Conservation (phyloP, 2,329 filamentous ascomycete genomes). For the Aspergillus awamori region DNA sequence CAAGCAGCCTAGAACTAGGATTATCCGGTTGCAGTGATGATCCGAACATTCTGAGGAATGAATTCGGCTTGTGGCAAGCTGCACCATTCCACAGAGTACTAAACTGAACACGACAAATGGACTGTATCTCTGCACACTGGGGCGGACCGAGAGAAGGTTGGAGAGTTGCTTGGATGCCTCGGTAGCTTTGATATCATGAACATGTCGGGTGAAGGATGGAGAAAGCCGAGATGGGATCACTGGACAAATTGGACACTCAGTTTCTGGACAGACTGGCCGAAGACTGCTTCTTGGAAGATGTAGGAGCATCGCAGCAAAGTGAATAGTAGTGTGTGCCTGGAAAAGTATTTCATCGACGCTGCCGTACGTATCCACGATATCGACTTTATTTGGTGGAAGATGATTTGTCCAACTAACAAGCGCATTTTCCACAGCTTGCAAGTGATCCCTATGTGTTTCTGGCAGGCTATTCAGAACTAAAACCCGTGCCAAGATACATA, state of each 20-base stretch:
- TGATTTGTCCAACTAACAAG: conserved; percentile 76
- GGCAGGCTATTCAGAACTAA: conserved; percentile 52
- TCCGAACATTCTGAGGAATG: conserved; percentile 43
- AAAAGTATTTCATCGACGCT: conserved; percentile 68
- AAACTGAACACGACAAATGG: conserved; percentile 36
- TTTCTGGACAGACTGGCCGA: conserved; percentile 29
- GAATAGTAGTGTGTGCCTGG: conserved; percentile 42
- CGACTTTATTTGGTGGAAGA: conserved; percentile 69
- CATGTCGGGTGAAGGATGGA: conserved; percentile 36
- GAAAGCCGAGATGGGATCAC: conserved; percentile 35
- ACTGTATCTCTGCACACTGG: conserved; percentile 35
- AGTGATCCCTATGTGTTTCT: conserved; percentile 52
- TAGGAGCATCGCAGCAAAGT: conserved; percentile 65
- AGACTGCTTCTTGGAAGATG: conserved; percentile 78
- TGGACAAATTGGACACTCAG: conserved; percentile 9
- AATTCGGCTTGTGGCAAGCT: conserved; percentile 37
- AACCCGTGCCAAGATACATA: conserved; percentile 74
- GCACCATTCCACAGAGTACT: conserved; percentile 38
- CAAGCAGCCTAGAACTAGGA: conserved; percentile 39
- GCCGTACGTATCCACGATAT: conserved; percentile 68
- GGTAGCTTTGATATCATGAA: conserved; percentile 41
- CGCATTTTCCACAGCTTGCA: conserved; percentile 59
- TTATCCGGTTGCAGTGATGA: conserved; percentile 42
- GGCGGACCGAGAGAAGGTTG: conserved; percentile 36
- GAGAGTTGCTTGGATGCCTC: conserved; percentile 39